These are phyloP conservation scores for Cryptosporidium baileyi DNA, from an alignment of 169 alveolate species.

Conservation along the genomic window DNA sequence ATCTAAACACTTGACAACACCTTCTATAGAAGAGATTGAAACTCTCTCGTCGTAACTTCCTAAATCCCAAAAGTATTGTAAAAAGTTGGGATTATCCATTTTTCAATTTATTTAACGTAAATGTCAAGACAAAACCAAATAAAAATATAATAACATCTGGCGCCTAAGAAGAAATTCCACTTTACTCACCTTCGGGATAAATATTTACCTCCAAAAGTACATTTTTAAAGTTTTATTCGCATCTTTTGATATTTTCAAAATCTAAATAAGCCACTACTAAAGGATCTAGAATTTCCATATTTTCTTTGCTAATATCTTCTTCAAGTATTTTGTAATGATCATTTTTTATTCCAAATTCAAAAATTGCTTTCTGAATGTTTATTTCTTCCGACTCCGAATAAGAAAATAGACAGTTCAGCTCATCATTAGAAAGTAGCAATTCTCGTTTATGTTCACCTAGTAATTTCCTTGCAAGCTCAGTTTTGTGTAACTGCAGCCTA, in stretches of 20 bases:
- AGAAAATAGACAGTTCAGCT: constrained; percentile 27
- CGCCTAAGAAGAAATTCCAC: not conserved
- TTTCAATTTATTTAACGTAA: not conserved
- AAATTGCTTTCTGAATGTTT: constrained; percentile 15
- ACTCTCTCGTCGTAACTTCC: constrained; percentile 51
- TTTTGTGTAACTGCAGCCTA: constrained; percentile 64
- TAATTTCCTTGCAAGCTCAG: constrained; percentile 38
- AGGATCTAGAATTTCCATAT: constrained; percentile 9
- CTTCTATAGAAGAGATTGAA: constrained; percentile 44
- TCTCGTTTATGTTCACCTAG: constrained; percentile 28
- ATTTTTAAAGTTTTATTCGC: not conserved
- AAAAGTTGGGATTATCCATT: constrained; percentile 68
- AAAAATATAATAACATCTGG: not conserved
- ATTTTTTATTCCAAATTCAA: not conserved
- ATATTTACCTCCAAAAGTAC: not conserved
- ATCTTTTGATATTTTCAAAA: constrained; percentile 43
- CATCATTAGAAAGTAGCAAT: constrained; percentile 15
- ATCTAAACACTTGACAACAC: constrained; percentile 15
- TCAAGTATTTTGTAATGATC: not conserved
- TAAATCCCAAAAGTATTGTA: constrained; percentile 68
- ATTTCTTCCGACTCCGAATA: not conserved
- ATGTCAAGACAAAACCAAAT: constrained; percentile 65
- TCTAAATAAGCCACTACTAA: constrained; percentile 52
- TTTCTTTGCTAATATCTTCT: not conserved
- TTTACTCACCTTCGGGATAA: not conserved